phyloP scores from a whole-genome alignment of 371 early-diverging fungal species.

The Nematocida parisii region DNA sequence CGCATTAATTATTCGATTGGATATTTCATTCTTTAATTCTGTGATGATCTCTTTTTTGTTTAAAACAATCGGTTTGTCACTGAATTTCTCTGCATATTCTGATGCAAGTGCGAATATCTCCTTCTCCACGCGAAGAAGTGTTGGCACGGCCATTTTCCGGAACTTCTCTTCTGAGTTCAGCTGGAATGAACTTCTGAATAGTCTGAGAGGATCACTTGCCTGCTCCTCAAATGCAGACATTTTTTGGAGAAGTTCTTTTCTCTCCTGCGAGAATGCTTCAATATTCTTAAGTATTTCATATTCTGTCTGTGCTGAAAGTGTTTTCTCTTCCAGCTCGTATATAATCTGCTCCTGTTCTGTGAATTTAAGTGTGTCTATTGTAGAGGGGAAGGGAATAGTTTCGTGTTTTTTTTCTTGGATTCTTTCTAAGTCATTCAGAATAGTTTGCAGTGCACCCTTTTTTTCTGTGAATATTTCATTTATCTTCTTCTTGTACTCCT shows the following conservation, averaged over 20 bases:
- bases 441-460: background rate
- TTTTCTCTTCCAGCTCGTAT: background rate
- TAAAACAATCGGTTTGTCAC: constrained; percentile 22
- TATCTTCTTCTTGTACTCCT: constrained; percentile 43
- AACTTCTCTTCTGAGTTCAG: constrained; percentile 80
- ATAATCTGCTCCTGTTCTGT: constrained; percentile 27
- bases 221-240: constrained; percentile 80
- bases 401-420: constrained; percentile 44
- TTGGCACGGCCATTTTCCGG: constrained; percentile 78
- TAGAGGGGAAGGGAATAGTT: constrained; percentile 20
- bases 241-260: constrained; percentile 69
- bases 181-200: constrained; percentile 78
- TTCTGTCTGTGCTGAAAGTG: constrained; percentile 8
- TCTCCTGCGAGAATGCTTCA: constrained; percentile 53
- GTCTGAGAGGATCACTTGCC: constrained; percentile 78
- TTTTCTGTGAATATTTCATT: constrained; percentile 56
- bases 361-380: constrained; percentile 5
- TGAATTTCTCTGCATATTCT: constrained; percentile 56
- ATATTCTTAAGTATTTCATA: constrained; percentile 41
- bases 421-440: constrained; percentile 4
- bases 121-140: constrained; percentile 75
- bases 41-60: constrained; percentile 35
- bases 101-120: constrained; percentile 69
- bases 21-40: constrained; percentile 60
- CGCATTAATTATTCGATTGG: constrained; percentile 66